Base-by-base conservation (phyloP, 2,329 filamentous ascomycete species). In the Acrocalymma vagum region DNA sequence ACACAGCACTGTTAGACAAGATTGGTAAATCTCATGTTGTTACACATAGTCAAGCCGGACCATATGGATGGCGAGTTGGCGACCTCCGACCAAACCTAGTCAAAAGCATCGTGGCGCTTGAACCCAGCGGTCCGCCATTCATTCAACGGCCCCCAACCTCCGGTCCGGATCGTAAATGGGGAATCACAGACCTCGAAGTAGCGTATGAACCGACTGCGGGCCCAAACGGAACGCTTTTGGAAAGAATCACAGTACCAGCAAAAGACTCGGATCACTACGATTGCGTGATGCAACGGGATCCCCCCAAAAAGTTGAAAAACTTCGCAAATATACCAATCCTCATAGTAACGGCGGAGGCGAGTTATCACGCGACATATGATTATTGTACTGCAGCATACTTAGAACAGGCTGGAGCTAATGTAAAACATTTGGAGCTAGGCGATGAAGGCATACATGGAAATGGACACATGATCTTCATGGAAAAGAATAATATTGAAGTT, bases 391-490 rank as follows among this genome's bases (percentile, higher is more conserved):
- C 78, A 2, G 46, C 61, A 9, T 84, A 78, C 55, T 55, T 85
- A 54, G 52, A 62, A 36, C 81, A 85, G 29, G 58, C 51, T 3
- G 62, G 64, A 11, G 54, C 65, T 0, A 24, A 56, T 2, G 54
- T 62, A 1, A 49, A 61, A 22, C 55, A 48, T 42, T 22, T 52
- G 13, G 50, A 67, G 13, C 31, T 69, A 2, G 77, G 78, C 17
- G 69, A 84, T 60, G 75, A 76, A 25, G 90, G 93, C 45, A 73
- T 94, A 42, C 74, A 86, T 50, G 74, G 78, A 45, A 91, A 69
- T 31, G 62, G 54, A 8, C 63, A 67, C 20, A 56, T 69, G 49
- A 45, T 63, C 9, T 67, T 65, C 27, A 62, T 67, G 62, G 62
- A 67, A 43, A 60, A 51, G 48, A 67, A 68, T 11, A 67, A 56